phyloP scores from a whole-genome alignment of 2,329 filamentous ascomycete species.

The Xylariaceae sp. region DNA sequence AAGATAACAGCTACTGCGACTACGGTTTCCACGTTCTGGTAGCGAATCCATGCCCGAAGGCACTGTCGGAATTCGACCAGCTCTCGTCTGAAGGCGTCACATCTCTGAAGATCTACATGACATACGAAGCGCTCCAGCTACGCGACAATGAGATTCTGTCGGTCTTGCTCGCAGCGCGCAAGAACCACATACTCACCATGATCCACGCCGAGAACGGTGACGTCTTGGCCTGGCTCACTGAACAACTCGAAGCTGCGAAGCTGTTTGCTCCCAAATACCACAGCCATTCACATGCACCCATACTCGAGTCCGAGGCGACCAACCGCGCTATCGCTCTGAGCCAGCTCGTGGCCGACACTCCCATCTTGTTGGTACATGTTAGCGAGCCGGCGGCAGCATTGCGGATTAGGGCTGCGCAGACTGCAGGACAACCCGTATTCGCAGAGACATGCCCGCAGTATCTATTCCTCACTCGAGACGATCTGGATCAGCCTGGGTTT shows the following conservation, averaged over 20 bases:
- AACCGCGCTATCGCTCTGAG: constrained; percentile 50
- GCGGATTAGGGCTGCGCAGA: constrained; percentile 48
- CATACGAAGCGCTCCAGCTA: constrained; percentile 47
- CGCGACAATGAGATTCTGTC: constrained; percentile 48
- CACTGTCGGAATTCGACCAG: constrained; percentile 38
- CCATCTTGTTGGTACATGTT: constrained; percentile 54
- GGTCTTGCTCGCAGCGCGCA: constrained; percentile 46
- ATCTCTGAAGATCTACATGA: constrained; percentile 47
- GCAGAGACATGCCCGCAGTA: constrained; percentile 58
- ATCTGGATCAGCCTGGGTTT: constrained; percentile 49
- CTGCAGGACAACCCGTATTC: constrained; percentile 45
- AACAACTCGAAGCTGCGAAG: constrained; percentile 47
- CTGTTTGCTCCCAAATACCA: constrained; percentile 52
- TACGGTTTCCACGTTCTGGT: constrained; percentile 49
- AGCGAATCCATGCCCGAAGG: constrained; percentile 18
- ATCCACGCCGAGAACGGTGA: constrained; percentile 55
- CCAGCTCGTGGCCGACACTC: constrained; percentile 46
- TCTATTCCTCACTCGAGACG: constrained; percentile 49
- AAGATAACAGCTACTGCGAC: constrained; percentile 50
- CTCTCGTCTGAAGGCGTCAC: constrained; percentile 41
- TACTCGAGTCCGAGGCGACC: constrained; percentile 52
- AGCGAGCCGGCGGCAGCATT: constrained; percentile 44
- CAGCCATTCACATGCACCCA: constrained; percentile 45
- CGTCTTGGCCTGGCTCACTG: constrained; percentile 53
- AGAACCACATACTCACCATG: constrained; percentile 48